A percentile compares a stretch with the other conserved stretches of the same genome.
Evolutionary conservation across 805 yeast genomes (phyloP).

Genomic region (Saturnispora hagleri): DNA sequence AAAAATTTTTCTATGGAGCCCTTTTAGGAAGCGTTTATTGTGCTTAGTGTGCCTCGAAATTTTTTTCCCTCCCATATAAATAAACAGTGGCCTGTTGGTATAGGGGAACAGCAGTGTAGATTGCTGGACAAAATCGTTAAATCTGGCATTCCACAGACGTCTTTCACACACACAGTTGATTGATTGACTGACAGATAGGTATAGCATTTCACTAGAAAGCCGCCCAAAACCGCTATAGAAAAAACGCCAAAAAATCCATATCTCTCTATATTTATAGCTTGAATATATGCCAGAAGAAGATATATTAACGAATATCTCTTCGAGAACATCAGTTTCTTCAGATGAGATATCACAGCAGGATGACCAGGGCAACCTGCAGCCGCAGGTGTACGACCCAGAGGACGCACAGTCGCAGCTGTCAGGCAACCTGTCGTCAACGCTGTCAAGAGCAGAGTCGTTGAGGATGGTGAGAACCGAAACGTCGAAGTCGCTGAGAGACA

Average conservation of each 20-base stretch:
- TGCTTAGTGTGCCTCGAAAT: background rate
- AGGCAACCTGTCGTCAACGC: conserved; percentile 20
- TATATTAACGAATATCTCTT: background rate
- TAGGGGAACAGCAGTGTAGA: background rate
- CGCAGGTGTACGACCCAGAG: conserved; percentile 36
- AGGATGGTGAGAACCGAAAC: conserved; percentile 60
- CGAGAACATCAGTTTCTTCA: conserved; percentile 8
- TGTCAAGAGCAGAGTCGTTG: conserved; percentile 29
- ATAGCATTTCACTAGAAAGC: background rate
- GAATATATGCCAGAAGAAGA: background rate
- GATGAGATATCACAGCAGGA: background rate
- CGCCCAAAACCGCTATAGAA: too few relatives aligned
- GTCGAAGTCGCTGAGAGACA: conserved; percentile 51
- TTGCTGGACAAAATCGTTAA: background rate
- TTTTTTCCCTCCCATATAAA: background rate
- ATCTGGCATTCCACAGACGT: too few relatives aligned
- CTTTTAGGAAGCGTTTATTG: background rate
- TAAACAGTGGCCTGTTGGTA: background rate
- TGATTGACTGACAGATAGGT: background rate
- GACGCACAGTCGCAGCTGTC: conserved; percentile 40
- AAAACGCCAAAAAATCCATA: too few relatives aligned
- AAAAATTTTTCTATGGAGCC: background rate
- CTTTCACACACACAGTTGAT: too few relatives aligned
- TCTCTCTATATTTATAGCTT: background rate
- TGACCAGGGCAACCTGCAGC: conserved; percentile 11